phyloP scores from a whole-genome alignment of 2,329 filamentous ascomycete genomes.

The Fusarium nygamai region DNA sequence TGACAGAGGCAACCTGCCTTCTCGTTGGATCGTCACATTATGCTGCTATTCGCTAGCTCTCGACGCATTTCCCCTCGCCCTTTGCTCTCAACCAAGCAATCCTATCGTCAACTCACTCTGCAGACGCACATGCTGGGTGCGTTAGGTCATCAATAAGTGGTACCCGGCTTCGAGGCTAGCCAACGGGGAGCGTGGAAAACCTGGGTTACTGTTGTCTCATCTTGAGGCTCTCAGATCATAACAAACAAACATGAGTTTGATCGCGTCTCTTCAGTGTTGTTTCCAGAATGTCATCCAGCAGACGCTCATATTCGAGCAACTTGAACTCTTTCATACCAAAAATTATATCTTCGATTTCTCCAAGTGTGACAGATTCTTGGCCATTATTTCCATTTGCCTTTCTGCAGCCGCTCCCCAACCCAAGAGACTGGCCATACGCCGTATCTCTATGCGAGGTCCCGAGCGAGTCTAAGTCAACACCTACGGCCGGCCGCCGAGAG shows the following conservation, averaged over 20 bases:
- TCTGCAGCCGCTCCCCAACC: slow-evolving; percentile 26
- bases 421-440: slow-evolving; percentile 30
- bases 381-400: slow-evolving; percentile 18
- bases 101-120: slow-evolving; percentile 21
- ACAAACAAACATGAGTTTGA: slow-evolving; percentile 36
- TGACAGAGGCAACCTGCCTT: slow-evolving; percentile 14
- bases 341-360: slow-evolving; percentile 7
- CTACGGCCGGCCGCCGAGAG: slow-evolving; percentile 26
- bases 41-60: slow-evolving; percentile 23
- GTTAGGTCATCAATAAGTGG: slow-evolving; percentile 29
- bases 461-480: slow-evolving; percentile 32
- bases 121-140: slow-evolving; percentile 26
- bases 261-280: slow-evolving; percentile 28
- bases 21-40: slow-evolving; percentile 29
- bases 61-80: slow-evolving; percentile 7
- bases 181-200: slow-evolving; percentile 22
- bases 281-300: slow-evolving; percentile 14
- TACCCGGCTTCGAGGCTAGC: slow-evolving; percentile 14
- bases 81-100: slow-evolving; percentile 33
- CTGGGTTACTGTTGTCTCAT: slow-evolving; percentile 36
- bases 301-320: slow-evolving; percentile 3
- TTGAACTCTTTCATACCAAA: slow-evolving; percentile 10
- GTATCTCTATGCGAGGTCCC: slow-evolving; percentile 38
- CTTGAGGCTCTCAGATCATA: slow-evolving; percentile 36
- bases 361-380: slow-evolving; percentile 19